Evolutionary conservation across 305 asterid genomes (phyloP).

Genomic region (Solanum hybrid): DNA sequence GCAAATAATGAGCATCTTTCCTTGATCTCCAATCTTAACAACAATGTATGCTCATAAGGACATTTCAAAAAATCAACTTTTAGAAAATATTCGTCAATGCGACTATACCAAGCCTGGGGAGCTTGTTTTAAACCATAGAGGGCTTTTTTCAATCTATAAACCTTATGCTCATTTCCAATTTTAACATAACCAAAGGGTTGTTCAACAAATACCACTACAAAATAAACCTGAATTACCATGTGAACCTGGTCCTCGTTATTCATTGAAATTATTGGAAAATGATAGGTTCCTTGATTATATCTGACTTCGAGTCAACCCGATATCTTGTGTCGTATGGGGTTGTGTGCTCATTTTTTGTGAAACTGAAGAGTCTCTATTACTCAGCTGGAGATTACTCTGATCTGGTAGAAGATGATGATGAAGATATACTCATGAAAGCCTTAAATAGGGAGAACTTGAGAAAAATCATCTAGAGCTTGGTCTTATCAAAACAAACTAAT

Average conservation of each 20-base stretch:
- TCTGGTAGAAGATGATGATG: too few species aligned
- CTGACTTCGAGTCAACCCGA: too few species aligned
- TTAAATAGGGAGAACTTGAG: background rate
- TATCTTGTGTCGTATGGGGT: too few species aligned
- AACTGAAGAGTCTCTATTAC: too few species aligned
- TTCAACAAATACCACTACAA: background rate
- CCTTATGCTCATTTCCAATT: background rate
- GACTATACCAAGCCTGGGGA: background rate
- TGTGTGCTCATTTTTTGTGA: too few species aligned
- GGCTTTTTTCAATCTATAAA: background rate
- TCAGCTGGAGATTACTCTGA: too few species aligned
- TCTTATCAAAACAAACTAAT: background rate
- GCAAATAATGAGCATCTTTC: background rate
- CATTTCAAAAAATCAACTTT: background rate
- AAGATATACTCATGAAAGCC: too few species aligned
- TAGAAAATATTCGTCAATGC: background rate
- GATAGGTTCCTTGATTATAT: too few species aligned
- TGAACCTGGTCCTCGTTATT: too few species aligned
- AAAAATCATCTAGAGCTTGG: background rate
- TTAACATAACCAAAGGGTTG: background rate
- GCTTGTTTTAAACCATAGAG: constrained; percentile 1
- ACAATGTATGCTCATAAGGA: background rate
- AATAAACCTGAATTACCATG: too few species aligned
- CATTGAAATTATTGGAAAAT: too few species aligned
- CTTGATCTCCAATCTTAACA: background rate